Evolutionary conservation across 129 eudicot genomes (phyloP), one percentile per base, ranked within the genome.

Genomic region (Calendula officinalis): DNA sequence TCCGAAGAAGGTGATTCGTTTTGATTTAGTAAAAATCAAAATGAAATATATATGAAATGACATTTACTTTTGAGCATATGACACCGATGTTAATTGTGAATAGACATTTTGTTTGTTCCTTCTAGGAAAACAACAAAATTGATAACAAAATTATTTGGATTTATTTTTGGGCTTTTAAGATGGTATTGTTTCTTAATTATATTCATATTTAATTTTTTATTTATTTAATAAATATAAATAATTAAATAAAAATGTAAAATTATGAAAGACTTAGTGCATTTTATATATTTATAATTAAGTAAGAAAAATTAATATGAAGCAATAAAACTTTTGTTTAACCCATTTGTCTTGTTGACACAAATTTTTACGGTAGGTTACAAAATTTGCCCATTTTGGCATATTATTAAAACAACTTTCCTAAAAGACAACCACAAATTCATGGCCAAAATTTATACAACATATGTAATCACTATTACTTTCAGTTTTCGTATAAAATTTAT

Each of bases 31-130:
- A 72, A 8, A 17, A 42, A 57, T 38, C 6, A 14, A 13, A 16
- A 63, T 3, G 12, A 16, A 4, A 22, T 12, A 64, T 7, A 36
- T 56, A 15, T 65, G 72, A 56, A 65, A 46, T 16, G 72, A 65
- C 78, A 65, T 65, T 44, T 30, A 57, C 47, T 13, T 58, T 22
- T 57, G 17, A 10, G 17, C 62, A 37, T 56, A 56, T 66, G 68
- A 66, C 68, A 74, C 62, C 73, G 49, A 66, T 52, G 58, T 66
- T 48, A 57, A 66, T 56, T 66, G 62, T 48, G 78, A 74, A 41
- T 8, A 15, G 73, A 74, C 73, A 17, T 49, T 72, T 66, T 74
- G 78, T 66, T 74, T 48, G 68, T 48, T 50, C 55, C 16, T 54
- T 30, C 41, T 13, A 57, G 55, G 73, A 47, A 74, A 66, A 30